Evolutionary conservation across 495 filamentous ascomycete genomes (phyloP), one percentile per base, ranked within the genome.

Genomic region (Aspergillus biplanus): DNA sequence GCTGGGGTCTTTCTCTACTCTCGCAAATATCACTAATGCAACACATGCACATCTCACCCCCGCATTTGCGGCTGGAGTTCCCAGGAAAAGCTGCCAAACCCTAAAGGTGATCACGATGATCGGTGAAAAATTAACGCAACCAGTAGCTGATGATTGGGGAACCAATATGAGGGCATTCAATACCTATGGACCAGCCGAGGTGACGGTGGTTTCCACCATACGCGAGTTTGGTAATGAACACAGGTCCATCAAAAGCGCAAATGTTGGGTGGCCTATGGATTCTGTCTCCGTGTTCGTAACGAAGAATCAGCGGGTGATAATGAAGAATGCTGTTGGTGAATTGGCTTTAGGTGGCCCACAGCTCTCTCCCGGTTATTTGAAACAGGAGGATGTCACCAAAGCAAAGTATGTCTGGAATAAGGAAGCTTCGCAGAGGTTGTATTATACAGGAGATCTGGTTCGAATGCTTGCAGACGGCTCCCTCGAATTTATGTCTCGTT

Each of bases 41-140:
- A 78, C 75, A 7, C 75, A 78, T 58, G 75, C 75, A 4, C 75
- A 78, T 64, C 67, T 78, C 31, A 78, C 75, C 7, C 75, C 75
- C 12, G 74, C 75, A 4, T 78, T 76, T 53, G 66, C 72, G 8
- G 71, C 75, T 8, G 73, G 68, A 9, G 59, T 78, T 21, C 61
- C 67, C 2, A 59, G 75, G 53, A 61, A 71, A 33, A 52, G 39
- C 39, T 78, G 75, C 57, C 64, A 70, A 34, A 78, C 70, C 1
- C 63, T 78, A 4, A 64, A 75, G 33, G 93, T 97, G 72, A 96
- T 97, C 89, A 97, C 92, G 33, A 95, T 92, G 59, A 97, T 97
- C 70, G 93, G 93, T 54, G 93, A 97, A 85, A 96, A 96, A 81
- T 82, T 97, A 75, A 96, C 93, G n/a, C 75, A 73, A 42, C 21